These are phyloP conservation scores for Suhomyces faveliae DNA, from an alignment of 805 yeast genomes.

Conservation along the genomic window DNA sequence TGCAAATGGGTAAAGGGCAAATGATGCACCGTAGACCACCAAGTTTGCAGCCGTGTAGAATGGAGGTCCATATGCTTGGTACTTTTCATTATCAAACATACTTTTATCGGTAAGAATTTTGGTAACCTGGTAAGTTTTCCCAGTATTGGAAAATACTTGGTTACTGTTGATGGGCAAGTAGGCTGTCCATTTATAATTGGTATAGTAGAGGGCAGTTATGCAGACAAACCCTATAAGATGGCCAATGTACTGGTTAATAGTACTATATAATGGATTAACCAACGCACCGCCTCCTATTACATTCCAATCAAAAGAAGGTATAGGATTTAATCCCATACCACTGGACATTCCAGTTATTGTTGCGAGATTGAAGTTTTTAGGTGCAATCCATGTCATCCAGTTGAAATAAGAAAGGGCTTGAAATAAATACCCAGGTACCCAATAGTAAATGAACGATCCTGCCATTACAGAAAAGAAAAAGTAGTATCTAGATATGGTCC, in stretches of 20 bases:
- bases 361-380: slow-evolving; percentile 48
- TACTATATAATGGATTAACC: slow-evolving; percentile 22
- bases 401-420: slow-evolving; percentile 43
- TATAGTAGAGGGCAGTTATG: slow-evolving; percentile 25
- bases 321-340: slow-evolving; percentile 55
- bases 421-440: slow-evolving; percentile 47
- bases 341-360: slow-evolving; percentile 43
- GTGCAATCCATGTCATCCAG: slow-evolving; percentile 62
- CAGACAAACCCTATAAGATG: slow-evolving; percentile 18
- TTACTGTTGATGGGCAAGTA: slow-evolving; percentile 26
- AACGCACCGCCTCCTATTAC: slow-evolving; percentile 23
- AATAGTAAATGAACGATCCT: slow-evolving; percentile 24
- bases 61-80: slow-evolving; percentile 27
- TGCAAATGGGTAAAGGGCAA: slow-evolving; percentile 27
- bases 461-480: slow-evolving; percentile 20
- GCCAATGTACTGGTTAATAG: slow-evolving; percentile 22
- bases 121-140: slow-evolving; percentile 17
- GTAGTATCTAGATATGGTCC: slow-evolving; percentile 27
- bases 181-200: slow-evolving; percentile 28
- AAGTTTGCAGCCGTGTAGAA: slow-evolving; percentile 29
- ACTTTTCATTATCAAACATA: slow-evolving; percentile 20
- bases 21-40: slow-evolving; percentile 27
- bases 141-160: slow-evolving; percentile 23
- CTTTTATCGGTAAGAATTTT: not conserved
- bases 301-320: slow-evolving; percentile 55